These are phyloP conservation scores for Chenopodium album DNA, from an alignment of 148 eudicot genomes.

Conservation along the genomic window DNA sequence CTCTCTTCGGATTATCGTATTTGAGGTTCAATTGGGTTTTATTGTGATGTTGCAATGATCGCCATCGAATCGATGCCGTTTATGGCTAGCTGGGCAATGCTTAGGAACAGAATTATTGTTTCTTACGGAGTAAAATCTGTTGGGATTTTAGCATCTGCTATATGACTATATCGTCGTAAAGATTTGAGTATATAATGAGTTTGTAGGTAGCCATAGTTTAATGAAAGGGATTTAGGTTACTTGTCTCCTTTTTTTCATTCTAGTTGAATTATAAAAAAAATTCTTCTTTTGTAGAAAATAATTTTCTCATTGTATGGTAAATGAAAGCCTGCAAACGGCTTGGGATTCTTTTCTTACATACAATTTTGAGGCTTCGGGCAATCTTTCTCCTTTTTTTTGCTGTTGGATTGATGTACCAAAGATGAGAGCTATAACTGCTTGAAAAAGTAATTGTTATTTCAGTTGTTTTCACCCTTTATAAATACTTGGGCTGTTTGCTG, in stretches of 20 bases:
- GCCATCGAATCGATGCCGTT: neutral
- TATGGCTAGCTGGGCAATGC: neutral
- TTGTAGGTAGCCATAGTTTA: neutral
- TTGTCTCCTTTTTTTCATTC: too few species aligned
- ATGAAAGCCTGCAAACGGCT: neutral
- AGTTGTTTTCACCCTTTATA: neutral
- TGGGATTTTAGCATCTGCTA: too few species aligned
- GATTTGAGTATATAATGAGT: too few species aligned
- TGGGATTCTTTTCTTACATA: neutral
- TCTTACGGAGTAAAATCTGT: neutral
- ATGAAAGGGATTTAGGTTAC: too few species aligned
- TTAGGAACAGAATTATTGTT: neutral
- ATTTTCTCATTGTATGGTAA: neutral
- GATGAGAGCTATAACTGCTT: neutral
- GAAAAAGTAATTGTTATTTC: neutral
- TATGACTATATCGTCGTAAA: too few species aligned
- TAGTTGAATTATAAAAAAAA: neutral
- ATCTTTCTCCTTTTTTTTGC: neutral
- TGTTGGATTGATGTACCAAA: neutral
- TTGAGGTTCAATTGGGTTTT: neutral
- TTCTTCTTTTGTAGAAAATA: neutral
- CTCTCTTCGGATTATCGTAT: too few species aligned
- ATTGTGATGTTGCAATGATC: neutral
- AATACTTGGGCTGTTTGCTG: neutral
- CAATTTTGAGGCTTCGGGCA: neutral